These are phyloP conservation scores for Microascus cirrosus DNA, from an alignment of 2,329 filamentous ascomycete species.

Conservation along the genomic window DNA sequence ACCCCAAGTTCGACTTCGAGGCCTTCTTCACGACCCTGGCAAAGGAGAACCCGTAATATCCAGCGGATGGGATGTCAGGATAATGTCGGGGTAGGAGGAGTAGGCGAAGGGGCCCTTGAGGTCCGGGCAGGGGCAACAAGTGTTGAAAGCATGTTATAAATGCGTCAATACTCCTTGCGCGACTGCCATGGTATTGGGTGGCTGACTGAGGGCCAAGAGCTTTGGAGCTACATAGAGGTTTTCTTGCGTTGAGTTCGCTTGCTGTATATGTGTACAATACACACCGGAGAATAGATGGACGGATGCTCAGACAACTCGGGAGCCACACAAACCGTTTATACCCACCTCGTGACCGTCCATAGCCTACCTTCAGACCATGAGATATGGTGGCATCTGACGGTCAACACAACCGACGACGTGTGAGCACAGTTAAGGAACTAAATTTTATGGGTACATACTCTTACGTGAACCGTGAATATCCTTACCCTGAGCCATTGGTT, in stretches of 20 bases:
- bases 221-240: slow-evolving; percentile 5
- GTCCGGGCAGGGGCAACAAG: background rate
- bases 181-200: background rate
- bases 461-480: too few species aligned
- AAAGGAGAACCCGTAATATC: slow-evolving; percentile 36
- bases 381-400: too few species aligned
- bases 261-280: slow-evolving; percentile 4
- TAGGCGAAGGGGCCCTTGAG: background rate
- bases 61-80: background rate
- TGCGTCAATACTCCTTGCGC: slow-evolving; percentile 1
- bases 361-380: too few species aligned
- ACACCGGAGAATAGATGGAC: slow-evolving; percentile 5
- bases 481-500: too few species aligned
- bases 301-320: background rate
- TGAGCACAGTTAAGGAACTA: too few species aligned
- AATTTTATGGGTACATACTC: too few species aligned
- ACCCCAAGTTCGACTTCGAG: slow-evolving; percentile 91
- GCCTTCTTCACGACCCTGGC: slow-evolving; percentile 59
- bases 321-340: background rate
- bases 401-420: too few species aligned
- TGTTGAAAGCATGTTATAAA: background rate
- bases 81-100: background rate
- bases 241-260: slow-evolving; percentile 2
- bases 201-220: background rate
- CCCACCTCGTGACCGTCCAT: too few species aligned